Percentiles rank a stretch among this genome's conserved stretches.
Conservation (phyloP, 2,329 filamentous ascomycete species). For the Ophiostoma perfectum region DNA sequence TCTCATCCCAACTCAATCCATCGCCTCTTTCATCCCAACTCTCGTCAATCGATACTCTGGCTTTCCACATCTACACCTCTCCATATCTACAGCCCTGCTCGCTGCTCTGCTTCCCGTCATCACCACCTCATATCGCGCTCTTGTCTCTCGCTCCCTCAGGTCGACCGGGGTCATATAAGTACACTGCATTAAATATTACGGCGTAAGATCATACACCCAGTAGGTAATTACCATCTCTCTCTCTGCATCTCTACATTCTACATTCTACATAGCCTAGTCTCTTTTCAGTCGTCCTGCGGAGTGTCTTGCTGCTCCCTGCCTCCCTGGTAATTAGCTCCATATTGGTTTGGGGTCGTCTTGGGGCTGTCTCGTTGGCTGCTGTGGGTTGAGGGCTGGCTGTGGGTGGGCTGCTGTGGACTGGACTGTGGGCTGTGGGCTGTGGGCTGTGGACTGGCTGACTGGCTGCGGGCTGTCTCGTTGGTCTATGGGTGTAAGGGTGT, state of each 20-base stretch:
- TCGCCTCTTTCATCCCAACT: background rate
- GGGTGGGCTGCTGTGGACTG: background rate
- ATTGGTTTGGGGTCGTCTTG: conserved; percentile 12
- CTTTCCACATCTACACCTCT: no score
- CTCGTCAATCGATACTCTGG: background rate
- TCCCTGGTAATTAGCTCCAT: conserved; percentile 13
- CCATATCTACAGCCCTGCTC: no score
- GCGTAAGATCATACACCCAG: background rate
- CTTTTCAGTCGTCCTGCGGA: conserved; percentile 11
- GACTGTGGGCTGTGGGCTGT: background rate
- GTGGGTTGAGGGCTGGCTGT: background rate
- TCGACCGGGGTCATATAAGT: background rate
- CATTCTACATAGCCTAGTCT: background rate
- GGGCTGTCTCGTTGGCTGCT: conserved; percentile 4
- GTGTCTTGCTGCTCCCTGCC: conserved; percentile 14
- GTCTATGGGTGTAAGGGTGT: background rate
- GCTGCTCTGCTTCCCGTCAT: no score
- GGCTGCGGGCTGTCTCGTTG: background rate
- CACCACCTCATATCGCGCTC: no score
- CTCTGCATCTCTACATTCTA: background rate
- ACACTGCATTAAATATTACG: background rate
- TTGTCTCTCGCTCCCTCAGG: background rate
- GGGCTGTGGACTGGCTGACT: background rate
- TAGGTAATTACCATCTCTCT: background rate
- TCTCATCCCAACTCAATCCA: background rate